phyloP scores from a whole-genome alignment of 345 rosid genomes.

The Eucalyptus regnans region DNA sequence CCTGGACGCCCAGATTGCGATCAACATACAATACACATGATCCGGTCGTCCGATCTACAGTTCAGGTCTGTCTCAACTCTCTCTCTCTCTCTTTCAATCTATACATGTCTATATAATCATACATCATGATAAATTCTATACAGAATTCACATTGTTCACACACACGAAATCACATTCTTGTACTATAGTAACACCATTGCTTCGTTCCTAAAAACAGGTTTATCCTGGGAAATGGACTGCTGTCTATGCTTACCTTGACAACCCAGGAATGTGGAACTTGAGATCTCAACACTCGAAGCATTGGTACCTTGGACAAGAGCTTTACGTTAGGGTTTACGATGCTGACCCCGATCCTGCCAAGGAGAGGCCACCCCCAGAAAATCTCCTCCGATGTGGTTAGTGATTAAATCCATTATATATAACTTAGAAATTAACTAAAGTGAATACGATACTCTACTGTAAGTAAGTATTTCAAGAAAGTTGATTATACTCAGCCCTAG shows the following conservation, averaged over 20 bases:
- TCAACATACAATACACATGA: slow-evolving; percentile 31
- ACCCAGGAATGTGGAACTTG: slow-evolving; percentile 90
- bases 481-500: neutral
- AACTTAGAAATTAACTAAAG: neutral
- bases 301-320: slow-evolving; percentile 68
- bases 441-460: neutral
- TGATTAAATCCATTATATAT: neutral
- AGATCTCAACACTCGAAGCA: slow-evolving; percentile 58
- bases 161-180: neutral
- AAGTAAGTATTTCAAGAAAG: neutral
- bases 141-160: neutral
- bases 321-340: slow-evolving; percentile 55
- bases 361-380: slow-evolving; percentile 47
- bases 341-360: slow-evolving; percentile 46
- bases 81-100: neutral
- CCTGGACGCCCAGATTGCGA: slow-evolving; percentile 31
- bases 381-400: slow-evolving; percentile 47
- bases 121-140: neutral
- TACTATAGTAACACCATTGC: neutral
- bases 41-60: slow-evolving; percentile 59
- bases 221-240: slow-evolving; percentile 65
- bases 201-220: neutral
- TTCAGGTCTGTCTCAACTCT: slow-evolving; percentile 2
- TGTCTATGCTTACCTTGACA: slow-evolving; percentile 52
- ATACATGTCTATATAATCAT: neutral